These are phyloP conservation scores for Bidens hawaiensis DNA, from an alignment of 140 eudicot species.

Conservation along the genomic window DNA sequence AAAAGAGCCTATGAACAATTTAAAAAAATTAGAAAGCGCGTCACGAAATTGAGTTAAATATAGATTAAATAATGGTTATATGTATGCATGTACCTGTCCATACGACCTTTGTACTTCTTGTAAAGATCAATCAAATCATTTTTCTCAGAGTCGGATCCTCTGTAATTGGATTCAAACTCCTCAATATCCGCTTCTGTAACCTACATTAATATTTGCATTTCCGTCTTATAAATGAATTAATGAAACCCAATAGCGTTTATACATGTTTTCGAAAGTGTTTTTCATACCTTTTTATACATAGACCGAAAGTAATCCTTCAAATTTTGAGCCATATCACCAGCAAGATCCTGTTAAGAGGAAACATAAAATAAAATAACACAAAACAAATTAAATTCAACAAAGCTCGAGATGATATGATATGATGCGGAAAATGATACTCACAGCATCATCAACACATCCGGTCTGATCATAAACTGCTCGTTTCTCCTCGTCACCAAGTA, in stretches of 20 bases:
- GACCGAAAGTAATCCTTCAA: slow-evolving; percentile 69
- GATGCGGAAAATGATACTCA: slow-evolving; percentile 35
- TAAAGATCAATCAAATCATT: slow-evolving; percentile 78
- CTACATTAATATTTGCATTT: slow-evolving; percentile 28
- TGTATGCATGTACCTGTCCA: slow-evolving; percentile 54
- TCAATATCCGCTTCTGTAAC: slow-evolving; percentile 90
- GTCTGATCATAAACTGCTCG: slow-evolving; percentile 93
- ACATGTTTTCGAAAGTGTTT: not conserved
- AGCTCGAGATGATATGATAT: not conserved
- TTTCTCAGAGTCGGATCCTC: slow-evolving; percentile 91
- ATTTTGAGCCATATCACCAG: slow-evolving; percentile 77
- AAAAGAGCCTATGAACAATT: slow-evolving; percentile 60
- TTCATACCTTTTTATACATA: slow-evolving; percentile 68
- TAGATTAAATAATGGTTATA: not conserved
- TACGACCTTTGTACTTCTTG: slow-evolving; percentile 82
- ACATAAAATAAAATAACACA: not conserved
- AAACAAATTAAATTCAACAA: not conserved
- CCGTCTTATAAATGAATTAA: not conserved
- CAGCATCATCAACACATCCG: slow-evolving; percentile 95
- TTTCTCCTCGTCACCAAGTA: slow-evolving; percentile 96
- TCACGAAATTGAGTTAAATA: not conserved
- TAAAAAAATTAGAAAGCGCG: not conserved
- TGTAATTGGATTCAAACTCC: slow-evolving; percentile 83
- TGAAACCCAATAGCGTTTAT: not conserved
- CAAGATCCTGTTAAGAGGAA: slow-evolving; percentile 63